Conservation (phyloP, 192 early-diverging fungal species). For the Mortierella alpina region DNA sequence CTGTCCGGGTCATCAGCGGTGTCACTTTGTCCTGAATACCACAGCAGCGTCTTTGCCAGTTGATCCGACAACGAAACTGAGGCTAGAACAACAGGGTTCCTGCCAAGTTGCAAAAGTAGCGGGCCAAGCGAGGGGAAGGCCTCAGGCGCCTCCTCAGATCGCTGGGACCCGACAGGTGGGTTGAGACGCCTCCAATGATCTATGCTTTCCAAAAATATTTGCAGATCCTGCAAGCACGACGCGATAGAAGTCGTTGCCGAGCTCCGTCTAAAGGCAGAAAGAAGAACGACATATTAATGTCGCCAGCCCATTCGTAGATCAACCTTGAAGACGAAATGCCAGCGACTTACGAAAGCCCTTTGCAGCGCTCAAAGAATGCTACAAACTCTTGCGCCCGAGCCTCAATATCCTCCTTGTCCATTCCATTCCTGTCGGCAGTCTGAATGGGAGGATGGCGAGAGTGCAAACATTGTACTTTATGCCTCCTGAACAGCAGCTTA, state of each 20-base stretch:
- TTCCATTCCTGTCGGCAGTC: constrained; percentile 20
- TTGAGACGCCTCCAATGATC: neutral
- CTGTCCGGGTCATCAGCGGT: neutral
- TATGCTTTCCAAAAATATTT: constrained; percentile 16
- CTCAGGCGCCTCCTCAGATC: neutral
- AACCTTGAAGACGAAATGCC: neutral
- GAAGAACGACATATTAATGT: neutral
- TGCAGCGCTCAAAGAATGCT: constrained; percentile 27
- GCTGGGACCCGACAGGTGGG: neutral
- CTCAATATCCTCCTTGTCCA: constrained; percentile 35
- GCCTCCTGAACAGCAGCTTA: no score
- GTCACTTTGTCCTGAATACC: constrained; percentile 17
- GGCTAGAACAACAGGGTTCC: constrained; percentile 22
- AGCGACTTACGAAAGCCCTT: constrained; percentile 12
- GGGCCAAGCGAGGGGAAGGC: constrained; percentile 21
- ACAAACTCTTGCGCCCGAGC: constrained; percentile 34
- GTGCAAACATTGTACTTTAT: no score
- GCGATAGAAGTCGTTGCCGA: constrained; percentile 10
- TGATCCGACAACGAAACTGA: neutral
- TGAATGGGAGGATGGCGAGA: no score
- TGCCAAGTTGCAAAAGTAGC: constrained; percentile 17
- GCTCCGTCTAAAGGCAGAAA: constrained; percentile 9
- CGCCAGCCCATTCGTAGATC: neutral
- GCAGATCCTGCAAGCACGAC: constrained; percentile 11
- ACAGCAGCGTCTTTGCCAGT: constrained; percentile 5